Base-by-base conservation (phyloP, 805 yeast species). In the Starmerella potacharoeniae region DNA sequence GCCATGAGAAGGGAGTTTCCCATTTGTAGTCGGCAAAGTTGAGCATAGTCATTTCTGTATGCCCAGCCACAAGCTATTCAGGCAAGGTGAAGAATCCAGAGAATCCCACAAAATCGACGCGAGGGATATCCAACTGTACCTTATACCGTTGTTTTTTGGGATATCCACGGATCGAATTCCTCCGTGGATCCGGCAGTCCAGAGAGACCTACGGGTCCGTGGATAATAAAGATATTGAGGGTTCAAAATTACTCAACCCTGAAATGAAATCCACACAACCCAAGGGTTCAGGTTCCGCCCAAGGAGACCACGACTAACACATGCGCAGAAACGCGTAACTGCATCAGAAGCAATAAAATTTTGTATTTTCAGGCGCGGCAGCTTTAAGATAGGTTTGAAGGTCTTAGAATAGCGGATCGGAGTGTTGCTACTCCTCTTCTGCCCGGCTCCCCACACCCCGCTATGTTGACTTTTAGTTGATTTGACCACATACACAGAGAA, bases 1-100 rank as follows among this genome's bases (percentile, higher is more conserved):
- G 60, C 73, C 73, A 71, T 2, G 61, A 52, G 6, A 66, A 58
- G 7, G 68, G 60, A 3, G 54, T 33, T 5, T 69, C 64, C 74
- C 74, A 71, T 17, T 52, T 16, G 13, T 36, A 9, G 30, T 34
- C 45, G 34, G 58, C 58, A 29, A 56, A 56, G 41, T 56, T 50
- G 16, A 48, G 52, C 31, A 36, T 29, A 6, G 43, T 34, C 41
- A 34, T 40, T 42, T 8, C 16, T 10, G 10, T 3, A 29, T 6
- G 11, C 29, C 14, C 3, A 9, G 14, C 8, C 28, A 13, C 13
- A 42, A n/a, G 13, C 33, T 4, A 28, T 8, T 42, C 7, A 42
- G 33, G 45, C 45, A 29, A 13, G 4, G 6, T 28, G 16, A 13
- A 8, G 33, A 13, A 29, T 5, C 31, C 3, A 22, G n/a, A 6